Percentiles rank a stretch among this genome's conserved stretches.
phyloP scores from a whole-genome alignment of 495 filamentous ascomycete species.

The Xylaria acuta region DNA sequence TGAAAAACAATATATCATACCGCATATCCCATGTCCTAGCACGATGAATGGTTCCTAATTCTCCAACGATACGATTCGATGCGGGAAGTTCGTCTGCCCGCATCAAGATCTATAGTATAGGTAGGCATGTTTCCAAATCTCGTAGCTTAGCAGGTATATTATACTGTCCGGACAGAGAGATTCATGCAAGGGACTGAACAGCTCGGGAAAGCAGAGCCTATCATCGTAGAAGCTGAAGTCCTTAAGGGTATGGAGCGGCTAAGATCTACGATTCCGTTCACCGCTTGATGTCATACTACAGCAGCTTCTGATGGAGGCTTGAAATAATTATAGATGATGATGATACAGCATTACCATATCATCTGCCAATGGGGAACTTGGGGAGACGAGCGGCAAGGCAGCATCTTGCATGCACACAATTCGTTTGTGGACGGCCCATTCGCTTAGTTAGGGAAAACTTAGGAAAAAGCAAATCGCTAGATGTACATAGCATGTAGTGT shows the following conservation, averaged over 20 bases:
- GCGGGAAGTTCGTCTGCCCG: not conserved
- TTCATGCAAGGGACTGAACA: slow-evolving; percentile 10
- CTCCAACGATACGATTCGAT: not conserved
- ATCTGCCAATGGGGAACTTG: not conserved
- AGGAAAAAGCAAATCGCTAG: not conserved
- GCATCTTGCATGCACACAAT: not conserved
- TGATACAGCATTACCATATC: not conserved
- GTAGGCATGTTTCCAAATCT: slow-evolving; percentile 13
- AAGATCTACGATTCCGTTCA: not conserved
- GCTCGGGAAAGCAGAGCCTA: not conserved
- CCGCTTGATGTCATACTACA: slow-evolving; percentile 2
- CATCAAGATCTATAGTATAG: not conserved
- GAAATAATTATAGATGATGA: not conserved
- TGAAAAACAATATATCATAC: slow-evolving; percentile 8
- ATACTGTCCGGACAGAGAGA: not conserved
- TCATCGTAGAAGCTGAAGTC: slow-evolving; percentile 10
- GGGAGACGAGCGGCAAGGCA: not conserved
- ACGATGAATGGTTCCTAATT: not conserved
- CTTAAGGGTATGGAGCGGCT: not conserved
- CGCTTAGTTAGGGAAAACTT: not conserved
- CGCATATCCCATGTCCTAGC: slow-evolving; percentile 3
- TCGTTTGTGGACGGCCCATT: too few relatives aligned
- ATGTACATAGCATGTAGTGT: not conserved
- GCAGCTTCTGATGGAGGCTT: not conserved
- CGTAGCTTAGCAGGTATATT: not conserved